Percentiles rank a stretch among this genome's conserved stretches.
phyloP scores from a whole-genome alignment of 75 land plant genomes.

The Ceratopteris richardii region DNA sequence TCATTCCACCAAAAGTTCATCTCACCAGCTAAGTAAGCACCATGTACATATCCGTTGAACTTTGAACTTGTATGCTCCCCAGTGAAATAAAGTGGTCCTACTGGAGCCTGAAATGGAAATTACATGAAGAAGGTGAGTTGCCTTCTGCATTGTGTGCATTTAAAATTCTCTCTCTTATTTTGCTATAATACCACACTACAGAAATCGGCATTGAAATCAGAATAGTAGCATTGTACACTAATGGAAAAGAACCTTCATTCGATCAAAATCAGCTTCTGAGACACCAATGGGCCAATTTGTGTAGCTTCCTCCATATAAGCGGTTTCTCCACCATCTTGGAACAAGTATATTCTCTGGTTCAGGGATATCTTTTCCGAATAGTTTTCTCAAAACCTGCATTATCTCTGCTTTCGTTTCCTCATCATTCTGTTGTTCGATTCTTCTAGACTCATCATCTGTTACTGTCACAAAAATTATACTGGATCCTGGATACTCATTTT shows the following conservation, averaged over 20 bases:
- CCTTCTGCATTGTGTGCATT: no score
- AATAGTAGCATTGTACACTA: no score
- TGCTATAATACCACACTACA: no score
- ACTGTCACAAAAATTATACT: conserved; percentile 67
- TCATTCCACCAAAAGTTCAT: no score
- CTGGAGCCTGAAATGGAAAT: conserved; percentile 48
- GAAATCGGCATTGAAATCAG: no score
- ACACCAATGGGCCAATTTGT: conserved; percentile 69
- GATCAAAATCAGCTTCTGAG: conserved; percentile 24
- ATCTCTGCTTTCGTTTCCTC: conserved; percentile 46
- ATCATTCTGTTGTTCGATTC: conserved; percentile 61
- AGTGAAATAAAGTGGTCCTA: conserved; percentile 42
- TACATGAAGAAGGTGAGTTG: no score
- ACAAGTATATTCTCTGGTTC: conserved; percentile 48
- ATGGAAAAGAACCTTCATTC: conserved; percentile 49
- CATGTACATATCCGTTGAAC: conserved; percentile 68
- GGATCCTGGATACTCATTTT: conserved; percentile 58
- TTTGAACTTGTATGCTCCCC: conserved; percentile 53
- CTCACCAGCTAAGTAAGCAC: conserved; percentile 44
- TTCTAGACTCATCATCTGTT: conserved; percentile 67
- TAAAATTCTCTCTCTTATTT: no score
- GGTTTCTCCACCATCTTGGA: conserved; percentile 56
- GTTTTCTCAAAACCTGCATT: conserved; percentile 50
- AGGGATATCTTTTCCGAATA: conserved; percentile 65
- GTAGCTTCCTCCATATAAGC: conserved; percentile 41